Evolutionary conservation across 768 basidiomycete species (phyloP).

Genomic region (Panaeolus papilionaceus): DNA sequence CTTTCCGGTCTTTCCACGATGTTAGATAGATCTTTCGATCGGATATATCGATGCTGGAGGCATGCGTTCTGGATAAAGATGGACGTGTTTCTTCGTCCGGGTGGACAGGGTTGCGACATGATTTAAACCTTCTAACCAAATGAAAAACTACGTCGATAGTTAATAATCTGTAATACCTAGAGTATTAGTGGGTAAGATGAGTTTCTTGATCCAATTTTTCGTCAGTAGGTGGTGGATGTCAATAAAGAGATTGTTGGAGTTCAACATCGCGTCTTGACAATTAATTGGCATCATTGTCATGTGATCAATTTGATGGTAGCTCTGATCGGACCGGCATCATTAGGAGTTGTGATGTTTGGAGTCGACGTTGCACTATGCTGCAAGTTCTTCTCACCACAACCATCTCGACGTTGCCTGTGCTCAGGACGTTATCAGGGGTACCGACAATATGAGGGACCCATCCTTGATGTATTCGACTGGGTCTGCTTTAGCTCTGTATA

Average conservation of each 20-base stretch:
- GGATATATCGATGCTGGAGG: constrained; percentile 77
- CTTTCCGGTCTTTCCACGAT: constrained; percentile 94
- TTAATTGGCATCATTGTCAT: not conserved
- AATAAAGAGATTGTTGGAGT: constrained; percentile 8
- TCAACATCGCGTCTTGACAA: not conserved
- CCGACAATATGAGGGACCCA: not conserved
- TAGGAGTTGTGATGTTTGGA: no score
- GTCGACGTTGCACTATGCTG: no score
- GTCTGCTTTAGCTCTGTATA: not conserved
- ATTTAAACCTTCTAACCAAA: constrained; percentile 4
- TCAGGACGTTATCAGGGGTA: not conserved
- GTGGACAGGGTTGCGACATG: not conserved
- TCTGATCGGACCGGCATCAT: no score
- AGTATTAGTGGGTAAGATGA: not conserved
- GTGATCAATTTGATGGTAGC: not conserved
- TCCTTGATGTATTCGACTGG: not conserved
- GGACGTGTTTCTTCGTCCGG: constrained; percentile 23
- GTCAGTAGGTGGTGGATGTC: not conserved
- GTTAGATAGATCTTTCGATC: constrained; percentile 71
- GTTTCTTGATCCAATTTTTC: not conserved
- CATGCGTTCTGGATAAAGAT: constrained; percentile 76
- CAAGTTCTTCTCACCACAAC: not conserved
- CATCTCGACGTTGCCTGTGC: not conserved
- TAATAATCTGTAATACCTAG: not conserved
- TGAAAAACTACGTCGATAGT: not conserved